phyloP scores from a whole-genome alignment of 768 basidiomycete species.

The Postia placenta region DNA sequence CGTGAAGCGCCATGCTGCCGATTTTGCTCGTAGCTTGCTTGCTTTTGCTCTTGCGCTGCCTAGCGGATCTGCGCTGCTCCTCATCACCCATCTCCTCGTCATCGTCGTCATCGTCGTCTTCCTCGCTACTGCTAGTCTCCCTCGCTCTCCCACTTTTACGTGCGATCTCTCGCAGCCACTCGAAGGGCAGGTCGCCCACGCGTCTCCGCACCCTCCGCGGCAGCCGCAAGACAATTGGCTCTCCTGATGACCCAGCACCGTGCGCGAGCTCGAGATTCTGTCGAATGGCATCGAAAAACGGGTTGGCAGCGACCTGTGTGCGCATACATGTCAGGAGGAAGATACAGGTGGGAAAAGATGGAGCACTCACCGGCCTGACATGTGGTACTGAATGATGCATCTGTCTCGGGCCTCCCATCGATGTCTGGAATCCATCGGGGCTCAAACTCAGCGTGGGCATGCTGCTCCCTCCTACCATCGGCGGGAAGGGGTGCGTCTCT shows the following conservation, averaged over 20 bases:
- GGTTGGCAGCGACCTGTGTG: constrained; percentile 54
- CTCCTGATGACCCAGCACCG: constrained; percentile 21
- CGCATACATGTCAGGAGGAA: background rate
- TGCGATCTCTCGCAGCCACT: constrained; percentile 74
- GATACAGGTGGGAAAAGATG: background rate
- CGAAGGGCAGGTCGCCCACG: constrained; percentile 69
- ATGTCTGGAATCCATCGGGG: background rate
- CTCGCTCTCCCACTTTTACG: constrained; percentile 33
- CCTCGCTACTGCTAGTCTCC: constrained; percentile 16
- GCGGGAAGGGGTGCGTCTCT: background rate
- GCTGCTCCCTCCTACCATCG: background rate
- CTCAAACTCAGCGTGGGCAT: constrained; percentile 2
- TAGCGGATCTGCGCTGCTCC: no score
- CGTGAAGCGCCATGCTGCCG: background rate
- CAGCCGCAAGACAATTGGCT: constrained; percentile 58
- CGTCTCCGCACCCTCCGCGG: constrained; percentile 34
- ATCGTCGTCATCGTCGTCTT: constrained; percentile 7
- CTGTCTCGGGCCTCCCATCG: background rate
- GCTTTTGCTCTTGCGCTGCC: no score
- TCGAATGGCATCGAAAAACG: constrained; percentile 92
- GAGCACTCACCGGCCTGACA: constrained; percentile 3
- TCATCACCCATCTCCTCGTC: constrained; percentile 3
- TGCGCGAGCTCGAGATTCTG: constrained; percentile 78
- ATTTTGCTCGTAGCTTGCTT: background rate
- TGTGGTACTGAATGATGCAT: background rate